Evolutionary conservation across 176 grass and related monocot genomes (phyloP).

Genomic region (Guadua angustifolia): DNA sequence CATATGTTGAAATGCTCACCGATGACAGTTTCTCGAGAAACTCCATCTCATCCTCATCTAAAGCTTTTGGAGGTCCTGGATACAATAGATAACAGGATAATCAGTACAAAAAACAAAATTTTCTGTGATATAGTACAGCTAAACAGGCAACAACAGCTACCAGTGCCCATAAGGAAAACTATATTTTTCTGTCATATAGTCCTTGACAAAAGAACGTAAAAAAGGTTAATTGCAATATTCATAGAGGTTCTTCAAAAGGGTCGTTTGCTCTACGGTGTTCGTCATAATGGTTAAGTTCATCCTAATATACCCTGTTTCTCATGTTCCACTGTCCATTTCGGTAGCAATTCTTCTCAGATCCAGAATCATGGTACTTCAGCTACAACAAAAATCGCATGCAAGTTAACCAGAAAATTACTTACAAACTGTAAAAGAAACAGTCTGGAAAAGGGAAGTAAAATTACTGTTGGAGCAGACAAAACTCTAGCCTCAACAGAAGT

Average conservation of each 20-base stretch:
- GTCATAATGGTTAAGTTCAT: not conserved
- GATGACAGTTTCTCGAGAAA: too few relatives aligned
- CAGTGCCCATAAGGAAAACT: not conserved
- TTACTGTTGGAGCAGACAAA: constrained; percentile 56
- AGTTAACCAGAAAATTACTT: not conserved
- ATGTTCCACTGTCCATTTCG: constrained; percentile 68
- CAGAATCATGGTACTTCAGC: constrained; percentile 63
- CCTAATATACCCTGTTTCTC: constrained; percentile 48
- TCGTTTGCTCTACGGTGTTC: not conserved
- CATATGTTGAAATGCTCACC: too few relatives aligned
- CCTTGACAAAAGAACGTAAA: not conserved
- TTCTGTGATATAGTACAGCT: too few relatives aligned
- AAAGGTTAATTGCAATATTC: not conserved
- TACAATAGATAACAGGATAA: too few relatives aligned
- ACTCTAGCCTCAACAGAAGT: constrained; percentile 60
- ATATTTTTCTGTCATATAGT: not conserved
- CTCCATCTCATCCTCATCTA: too few relatives aligned
- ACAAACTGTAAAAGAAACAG: not conserved
- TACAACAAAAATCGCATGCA: constrained; percentile 22
- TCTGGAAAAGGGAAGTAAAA: not conserved
- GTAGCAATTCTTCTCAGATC: constrained; percentile 11
- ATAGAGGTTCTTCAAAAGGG: not conserved
- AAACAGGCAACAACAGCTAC: not conserved
- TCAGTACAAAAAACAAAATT: too few relatives aligned
- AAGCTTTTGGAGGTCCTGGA: too few relatives aligned